Evolutionary conservation across 495 filamentous ascomycete species (phyloP).

Genomic region (Aspergillus asperescens): DNA sequence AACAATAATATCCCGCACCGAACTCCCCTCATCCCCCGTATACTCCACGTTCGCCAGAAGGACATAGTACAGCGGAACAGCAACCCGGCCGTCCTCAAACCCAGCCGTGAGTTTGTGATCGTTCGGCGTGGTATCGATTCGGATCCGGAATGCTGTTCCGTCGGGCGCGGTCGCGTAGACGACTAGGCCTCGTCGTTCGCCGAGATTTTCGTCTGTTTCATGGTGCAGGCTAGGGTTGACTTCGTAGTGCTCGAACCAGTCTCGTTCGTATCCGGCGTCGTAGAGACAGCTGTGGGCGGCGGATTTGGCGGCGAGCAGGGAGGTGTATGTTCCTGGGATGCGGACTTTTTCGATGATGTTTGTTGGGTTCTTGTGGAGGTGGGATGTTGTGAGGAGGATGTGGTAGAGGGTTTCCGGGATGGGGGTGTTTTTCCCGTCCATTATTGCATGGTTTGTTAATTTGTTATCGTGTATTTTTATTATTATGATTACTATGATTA

Average conservation of each 20-base stretch:
- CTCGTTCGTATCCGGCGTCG: slow-evolving; percentile 21
- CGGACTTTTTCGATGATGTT: slow-evolving; percentile 15
- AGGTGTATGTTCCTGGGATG: slow-evolving; percentile 21
- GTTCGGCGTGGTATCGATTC: slow-evolving; percentile 16
- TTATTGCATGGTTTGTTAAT: no score
- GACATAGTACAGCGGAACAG: slow-evolving; percentile 20
- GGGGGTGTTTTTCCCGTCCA: no score
- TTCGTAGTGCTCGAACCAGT: slow-evolving; percentile 19
- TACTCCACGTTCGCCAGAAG: slow-evolving; percentile 17
- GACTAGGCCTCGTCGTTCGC: slow-evolving; percentile 4
- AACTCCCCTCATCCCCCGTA: slow-evolving; percentile 11
- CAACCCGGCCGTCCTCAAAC: slow-evolving; percentile 12
- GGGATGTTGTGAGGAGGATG: slow-evolving; percentile 11
- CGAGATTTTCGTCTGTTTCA: not conserved
- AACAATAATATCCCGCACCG: slow-evolving; percentile 12
- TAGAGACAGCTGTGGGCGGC: slow-evolving; percentile 20
- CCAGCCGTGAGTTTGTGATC: slow-evolving; percentile 3
- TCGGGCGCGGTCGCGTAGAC: slow-evolving; percentile 15
- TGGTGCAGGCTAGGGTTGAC: not conserved
- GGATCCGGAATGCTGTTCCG: slow-evolving; percentile 18
- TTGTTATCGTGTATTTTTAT: no score
- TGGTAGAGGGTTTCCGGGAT: slow-evolving; percentile 9
- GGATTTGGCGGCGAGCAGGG: slow-evolving; percentile 14
- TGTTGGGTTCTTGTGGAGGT: slow-evolving; percentile 11
- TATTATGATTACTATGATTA: no score